Percentiles rank a stretch among this genome's conserved stretches.
Conservation (phyloP, 1,139 yeast species). For the Protomyces gravidus region DNA sequence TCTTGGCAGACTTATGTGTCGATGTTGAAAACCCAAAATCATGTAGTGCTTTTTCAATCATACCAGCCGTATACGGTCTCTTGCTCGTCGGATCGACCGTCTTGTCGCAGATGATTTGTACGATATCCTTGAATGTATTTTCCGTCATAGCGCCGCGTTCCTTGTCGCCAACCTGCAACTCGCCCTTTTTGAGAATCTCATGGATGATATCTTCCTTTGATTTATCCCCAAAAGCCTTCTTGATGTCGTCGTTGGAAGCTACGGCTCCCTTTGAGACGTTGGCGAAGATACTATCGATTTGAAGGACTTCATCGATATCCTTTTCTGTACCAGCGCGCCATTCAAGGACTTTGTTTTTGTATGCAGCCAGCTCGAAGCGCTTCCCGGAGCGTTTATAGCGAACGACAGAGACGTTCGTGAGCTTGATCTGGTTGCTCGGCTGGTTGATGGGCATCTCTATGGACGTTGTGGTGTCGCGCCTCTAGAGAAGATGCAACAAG, state of each 20-base stretch:
- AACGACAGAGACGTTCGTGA: constrained; percentile 91
- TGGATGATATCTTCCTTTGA: constrained; percentile 68
- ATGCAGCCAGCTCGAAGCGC: constrained; percentile 90
- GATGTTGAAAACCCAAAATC: constrained; percentile 78
- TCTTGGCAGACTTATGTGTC: constrained; percentile 74
- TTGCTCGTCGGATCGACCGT: constrained; percentile 86
- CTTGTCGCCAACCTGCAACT: constrained; percentile 87
- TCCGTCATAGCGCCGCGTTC: constrained; percentile 74
- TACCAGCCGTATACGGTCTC: constrained; percentile 88
- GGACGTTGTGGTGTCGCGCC: neutral
- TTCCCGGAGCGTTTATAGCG: constrained; percentile 69
- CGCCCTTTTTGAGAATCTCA: constrained; percentile 75
- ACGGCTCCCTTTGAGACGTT: constrained; percentile 94
- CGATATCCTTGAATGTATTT: constrained; percentile 76
- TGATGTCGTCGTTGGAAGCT: constrained; percentile 81
- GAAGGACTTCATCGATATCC: constrained; percentile 90
- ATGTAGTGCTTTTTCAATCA: constrained; percentile 80
- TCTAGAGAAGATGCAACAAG: no score
- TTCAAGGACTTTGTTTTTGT: constrained; percentile 94
- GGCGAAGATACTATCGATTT: constrained; percentile 87
- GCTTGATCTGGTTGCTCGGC: constrained; percentile 80
- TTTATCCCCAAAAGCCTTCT: constrained; percentile 68
- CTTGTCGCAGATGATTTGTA: constrained; percentile 78
- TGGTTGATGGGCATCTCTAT: constrained; percentile 54
- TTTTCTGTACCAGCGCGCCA: constrained; percentile 69